Base-by-base conservation (phyloP, 2,329 filamentous ascomycete species). In the Ceratocystis smalleyi region DNA sequence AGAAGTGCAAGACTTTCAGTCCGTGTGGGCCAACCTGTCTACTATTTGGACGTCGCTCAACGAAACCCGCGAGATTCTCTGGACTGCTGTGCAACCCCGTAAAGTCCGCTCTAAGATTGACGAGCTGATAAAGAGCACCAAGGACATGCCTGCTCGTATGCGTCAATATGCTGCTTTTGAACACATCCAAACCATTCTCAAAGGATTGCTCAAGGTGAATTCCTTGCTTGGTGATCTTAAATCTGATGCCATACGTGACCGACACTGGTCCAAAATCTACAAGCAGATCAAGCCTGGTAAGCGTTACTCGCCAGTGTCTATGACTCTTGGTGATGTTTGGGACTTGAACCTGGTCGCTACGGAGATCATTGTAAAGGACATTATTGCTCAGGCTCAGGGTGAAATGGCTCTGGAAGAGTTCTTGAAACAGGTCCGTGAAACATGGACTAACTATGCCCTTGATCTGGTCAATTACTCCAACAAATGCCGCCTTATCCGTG, bases 161-260 rank as follows among this genome's bases (percentile, higher is more conserved):
- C 86, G 95, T 67, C 95, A 99, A 72, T 99, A 99, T 74, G 92
- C 95, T 69, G 95, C 95, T n/a, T 99, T 99, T 72, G 95, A 99
- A 74, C 92, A 99, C 71, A 91, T 99, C 47, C 95, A 99, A 73
- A 90, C 84, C 68, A 88, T 95, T 35, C 82, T 99, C 49, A 88
- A 91, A 55, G 86, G 91, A 67, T 82, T 95, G 60, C 81, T 96
- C 68, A 97, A 96, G 74, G 90, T 95, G 69, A 99, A 97, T 71
- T 80, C 86, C 10, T 80, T 96, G 43, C 80, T 99, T 2, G 83
- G 85, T 3, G 94, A 99, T 68, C 81, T 99, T 74, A 96, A 96
- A 72, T 96, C 92, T 0, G 94, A 99, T 74, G 92, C 94, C 17
- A 91, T 99, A 66, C 87, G 91, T 57, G 95, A 99, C 74, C 84